A percentile compares a stretch with the other conserved stretches of the same genome.
These are phyloP conservation scores for Tulasnella sp. DNA, from an alignment of 768 basidiomycete species.

Conservation along the genomic window DNA sequence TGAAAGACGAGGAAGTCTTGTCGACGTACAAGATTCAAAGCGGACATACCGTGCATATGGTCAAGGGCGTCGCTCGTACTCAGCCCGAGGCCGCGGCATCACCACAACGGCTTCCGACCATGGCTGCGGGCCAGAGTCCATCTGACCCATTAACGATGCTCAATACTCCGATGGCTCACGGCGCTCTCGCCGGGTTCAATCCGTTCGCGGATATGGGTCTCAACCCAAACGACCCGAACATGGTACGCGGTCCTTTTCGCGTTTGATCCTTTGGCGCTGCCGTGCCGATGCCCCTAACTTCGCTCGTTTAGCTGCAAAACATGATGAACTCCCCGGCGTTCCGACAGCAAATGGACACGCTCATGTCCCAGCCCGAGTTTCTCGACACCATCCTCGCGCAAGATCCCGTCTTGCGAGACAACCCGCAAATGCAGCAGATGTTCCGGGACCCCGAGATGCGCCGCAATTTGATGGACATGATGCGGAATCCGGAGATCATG, in stretches of 20 bases:
- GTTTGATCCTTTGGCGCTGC: background rate
- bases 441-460: constrained; percentile 69
- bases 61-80: constrained; percentile 61
- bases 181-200: constrained; percentile 75
- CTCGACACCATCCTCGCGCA: constrained; percentile 46
- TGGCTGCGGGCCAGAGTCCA: constrained; percentile 87
- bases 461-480: constrained; percentile 34
- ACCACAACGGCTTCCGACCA: constrained; percentile 59
- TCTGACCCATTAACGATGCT: constrained; percentile 76
- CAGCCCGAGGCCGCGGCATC: constrained; percentile 23
- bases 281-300: background rate
- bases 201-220: constrained; percentile 87
- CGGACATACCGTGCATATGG: constrained; percentile 84
- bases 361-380: constrained; percentile 83
- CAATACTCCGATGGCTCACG: constrained; percentile 67
- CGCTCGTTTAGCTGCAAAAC: constrained; percentile 46
- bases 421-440: constrained; percentile 65
- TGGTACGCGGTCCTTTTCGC: constrained; percentile 43
- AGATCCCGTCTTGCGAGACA: constrained; percentile 56
- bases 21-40: constrained; percentile 87
- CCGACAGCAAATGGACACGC: constrained; percentile 71
- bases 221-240: constrained; percentile 88
- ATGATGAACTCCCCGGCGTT: constrained; percentile 84
- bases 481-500: constrained; percentile 73
- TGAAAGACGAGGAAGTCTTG: too few species aligned